These are phyloP conservation scores for Tephrocybe sp. DNA, from an alignment of 768 basidiomycete species.

Conservation along the genomic window DNA sequence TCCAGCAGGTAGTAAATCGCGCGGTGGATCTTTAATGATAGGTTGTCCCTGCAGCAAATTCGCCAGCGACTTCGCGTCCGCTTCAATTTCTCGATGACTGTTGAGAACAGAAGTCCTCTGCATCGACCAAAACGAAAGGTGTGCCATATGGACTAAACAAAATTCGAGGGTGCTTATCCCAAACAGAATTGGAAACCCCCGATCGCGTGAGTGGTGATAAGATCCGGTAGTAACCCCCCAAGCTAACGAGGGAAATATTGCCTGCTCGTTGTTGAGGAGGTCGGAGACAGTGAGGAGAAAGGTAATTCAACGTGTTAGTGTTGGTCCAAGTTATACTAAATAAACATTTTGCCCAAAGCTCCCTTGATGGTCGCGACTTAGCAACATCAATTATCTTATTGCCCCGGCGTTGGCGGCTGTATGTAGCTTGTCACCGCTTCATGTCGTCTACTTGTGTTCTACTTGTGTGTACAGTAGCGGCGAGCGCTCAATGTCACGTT, in stretches of 20 bases:
- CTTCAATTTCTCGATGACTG: slow-evolving; percentile 3
- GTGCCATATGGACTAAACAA: slow-evolving; percentile 16
- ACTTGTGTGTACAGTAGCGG: too few relatives aligned
- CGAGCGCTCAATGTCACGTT: too few relatives aligned
- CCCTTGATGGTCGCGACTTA: too few relatives aligned
- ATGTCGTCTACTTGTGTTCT: too few relatives aligned
- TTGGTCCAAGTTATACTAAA: too few relatives aligned
- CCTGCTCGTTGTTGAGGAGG: not conserved
- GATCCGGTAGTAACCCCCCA: slow-evolving; percentile 7
- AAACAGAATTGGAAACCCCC: not conserved
- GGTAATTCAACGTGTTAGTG: not conserved
- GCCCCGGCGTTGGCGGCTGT: too few relatives aligned
- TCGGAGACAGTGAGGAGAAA: not conserved
- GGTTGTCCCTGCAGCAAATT: slow-evolving; percentile 10
- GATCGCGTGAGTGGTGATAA: slow-evolving; percentile 12
- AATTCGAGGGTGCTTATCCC: slow-evolving; percentile 6
- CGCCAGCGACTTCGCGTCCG: slow-evolving; percentile 5
- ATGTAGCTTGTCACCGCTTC: too few relatives aligned
- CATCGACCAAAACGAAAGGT: slow-evolving; percentile 10
- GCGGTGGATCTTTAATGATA: slow-evolving; percentile 29
- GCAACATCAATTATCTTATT: too few relatives aligned
- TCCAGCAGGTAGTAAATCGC: slow-evolving; percentile 23
- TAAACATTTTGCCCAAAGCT: too few relatives aligned
- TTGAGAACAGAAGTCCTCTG: slow-evolving; percentile 14
- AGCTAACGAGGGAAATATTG: slow-evolving; percentile 1